Percentiles rank a stretch among this genome's conserved stretches.
phyloP scores from a whole-genome alignment of 169 alveolate genomes.

The Plasmodium adleri region DNA sequence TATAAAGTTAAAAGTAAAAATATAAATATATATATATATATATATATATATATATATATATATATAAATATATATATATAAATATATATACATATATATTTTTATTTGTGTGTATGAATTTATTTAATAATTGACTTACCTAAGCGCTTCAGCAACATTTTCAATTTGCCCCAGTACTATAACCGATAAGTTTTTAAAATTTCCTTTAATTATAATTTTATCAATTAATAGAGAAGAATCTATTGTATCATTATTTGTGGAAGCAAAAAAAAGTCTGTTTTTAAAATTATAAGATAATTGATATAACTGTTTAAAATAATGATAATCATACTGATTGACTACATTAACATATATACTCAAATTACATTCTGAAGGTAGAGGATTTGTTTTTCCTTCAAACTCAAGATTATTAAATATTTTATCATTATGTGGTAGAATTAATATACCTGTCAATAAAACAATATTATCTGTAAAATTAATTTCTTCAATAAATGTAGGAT shows the following conservation, averaged over 20 bases:
- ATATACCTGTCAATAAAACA: constrained; percentile 59
- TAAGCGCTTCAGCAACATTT: constrained; percentile 33
- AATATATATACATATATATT: no score
- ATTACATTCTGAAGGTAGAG: constrained; percentile 56
- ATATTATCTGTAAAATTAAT: constrained; percentile 40
- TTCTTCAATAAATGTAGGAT: constrained; percentile 60
- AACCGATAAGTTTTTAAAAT: constrained; percentile 38
- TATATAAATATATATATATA: no score
- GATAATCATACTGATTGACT: constrained; percentile 37
- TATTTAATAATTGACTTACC: constrained; percentile 3
- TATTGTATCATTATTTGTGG: constrained; percentile 9
- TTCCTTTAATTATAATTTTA: constrained; percentile 61
- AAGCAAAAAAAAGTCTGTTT: constrained; percentile 41
- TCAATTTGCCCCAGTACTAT: constrained; percentile 60
- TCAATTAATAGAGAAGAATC: constrained; percentile 56
- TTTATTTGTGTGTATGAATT: no score
- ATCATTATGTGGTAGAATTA: constrained; percentile 36
- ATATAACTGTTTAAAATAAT: constrained; percentile 33
- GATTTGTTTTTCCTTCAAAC: constrained; percentile 68
- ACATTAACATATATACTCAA: constrained; percentile 59
- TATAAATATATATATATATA: not conserved
- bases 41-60: not conserved
- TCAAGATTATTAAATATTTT: constrained; percentile 64
- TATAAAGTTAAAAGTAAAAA: not conserved
- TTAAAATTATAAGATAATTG: constrained; percentile 68